These are phyloP conservation scores for Talaromyces sp. DNA, from an alignment of 2,329 filamentous ascomycete species.

Conservation along the genomic window DNA sequence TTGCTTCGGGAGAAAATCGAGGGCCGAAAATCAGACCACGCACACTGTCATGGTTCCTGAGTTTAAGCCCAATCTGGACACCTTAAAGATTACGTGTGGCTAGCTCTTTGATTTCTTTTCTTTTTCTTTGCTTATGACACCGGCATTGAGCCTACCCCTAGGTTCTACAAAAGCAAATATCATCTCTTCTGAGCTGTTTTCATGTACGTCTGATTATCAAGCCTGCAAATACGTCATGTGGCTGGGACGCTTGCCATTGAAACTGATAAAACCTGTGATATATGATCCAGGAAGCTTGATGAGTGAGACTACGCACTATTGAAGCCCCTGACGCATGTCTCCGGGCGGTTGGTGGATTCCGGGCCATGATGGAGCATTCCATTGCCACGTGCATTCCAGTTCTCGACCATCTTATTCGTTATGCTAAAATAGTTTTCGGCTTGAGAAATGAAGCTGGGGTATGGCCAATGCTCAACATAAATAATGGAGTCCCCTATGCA, in stretches of 20 bases:
- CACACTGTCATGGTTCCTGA: background rate
- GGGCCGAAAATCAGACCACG: background rate
- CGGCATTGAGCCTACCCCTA: background rate
- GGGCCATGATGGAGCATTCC: background rate
- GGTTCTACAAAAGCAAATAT: background rate
- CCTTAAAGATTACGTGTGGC: too few relatives aligned
- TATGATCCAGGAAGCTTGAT: background rate
- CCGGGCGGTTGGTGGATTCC: background rate
- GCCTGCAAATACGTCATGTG: background rate
- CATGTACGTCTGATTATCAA: background rate
- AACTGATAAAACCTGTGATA: background rate
- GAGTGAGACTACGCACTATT: too few relatives aligned
- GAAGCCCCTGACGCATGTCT: background rate
- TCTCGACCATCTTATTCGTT: background rate
- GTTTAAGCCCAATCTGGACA: background rate
- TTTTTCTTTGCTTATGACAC: background rate
- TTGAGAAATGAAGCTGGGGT: background rate
- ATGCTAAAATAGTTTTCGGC: background rate
- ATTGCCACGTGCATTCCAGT: slow-evolving; percentile 2
- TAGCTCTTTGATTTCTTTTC: background rate
- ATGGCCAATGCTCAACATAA: background rate
- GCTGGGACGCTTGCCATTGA: background rate
- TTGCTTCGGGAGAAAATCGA: background rate
- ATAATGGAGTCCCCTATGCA: background rate
- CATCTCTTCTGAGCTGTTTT: background rate